These are phyloP conservation scores for Parathielavia appendiculata DNA, from an alignment of 495 filamentous ascomycete genomes.

Conservation along the genomic window DNA sequence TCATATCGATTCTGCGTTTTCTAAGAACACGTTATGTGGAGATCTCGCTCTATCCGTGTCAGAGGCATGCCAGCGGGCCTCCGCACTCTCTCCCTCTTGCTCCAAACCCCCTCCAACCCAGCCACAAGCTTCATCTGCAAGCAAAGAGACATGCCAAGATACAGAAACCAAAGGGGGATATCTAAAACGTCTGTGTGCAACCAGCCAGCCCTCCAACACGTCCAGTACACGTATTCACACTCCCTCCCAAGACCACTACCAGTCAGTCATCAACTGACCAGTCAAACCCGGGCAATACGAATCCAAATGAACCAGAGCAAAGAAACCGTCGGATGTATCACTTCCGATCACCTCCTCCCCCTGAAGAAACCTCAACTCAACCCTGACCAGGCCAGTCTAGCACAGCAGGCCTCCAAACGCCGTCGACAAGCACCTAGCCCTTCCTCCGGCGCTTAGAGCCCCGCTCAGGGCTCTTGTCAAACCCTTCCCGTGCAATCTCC, in stretches of 20 bases:
- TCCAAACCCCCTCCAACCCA: not conserved
- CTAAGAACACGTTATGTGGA: not conserved
- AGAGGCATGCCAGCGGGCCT: not conserved
- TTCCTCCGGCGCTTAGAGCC: conserved; percentile 39
- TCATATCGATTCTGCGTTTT: not conserved
- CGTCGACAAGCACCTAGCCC: conserved; percentile 12
- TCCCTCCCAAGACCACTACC: not conserved
- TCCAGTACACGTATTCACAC: not conserved
- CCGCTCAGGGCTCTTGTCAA: conserved; percentile 37
- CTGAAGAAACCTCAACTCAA: too few species aligned
- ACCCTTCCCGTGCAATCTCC: conserved; percentile 39
- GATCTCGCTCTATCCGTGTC: not conserved
- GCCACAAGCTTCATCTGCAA: not conserved
- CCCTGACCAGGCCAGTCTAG: not conserved
- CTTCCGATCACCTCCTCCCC: too few species aligned
- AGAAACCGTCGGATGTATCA: too few species aligned
- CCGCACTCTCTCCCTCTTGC: not conserved
- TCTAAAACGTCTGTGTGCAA: conserved; percentile 7
- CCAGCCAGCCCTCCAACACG: not conserved
- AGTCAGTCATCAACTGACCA: not conserved
- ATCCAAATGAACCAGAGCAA: not conserved
- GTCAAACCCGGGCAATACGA: not conserved
- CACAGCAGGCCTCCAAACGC: not conserved
- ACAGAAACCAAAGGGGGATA: not conserved
- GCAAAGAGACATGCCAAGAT: not conserved